Percentiles rank a stretch among this genome's conserved stretches.
Conservation (phyloP, 108 stramenopile species). For the Nannochloropsis granulata region DNA sequence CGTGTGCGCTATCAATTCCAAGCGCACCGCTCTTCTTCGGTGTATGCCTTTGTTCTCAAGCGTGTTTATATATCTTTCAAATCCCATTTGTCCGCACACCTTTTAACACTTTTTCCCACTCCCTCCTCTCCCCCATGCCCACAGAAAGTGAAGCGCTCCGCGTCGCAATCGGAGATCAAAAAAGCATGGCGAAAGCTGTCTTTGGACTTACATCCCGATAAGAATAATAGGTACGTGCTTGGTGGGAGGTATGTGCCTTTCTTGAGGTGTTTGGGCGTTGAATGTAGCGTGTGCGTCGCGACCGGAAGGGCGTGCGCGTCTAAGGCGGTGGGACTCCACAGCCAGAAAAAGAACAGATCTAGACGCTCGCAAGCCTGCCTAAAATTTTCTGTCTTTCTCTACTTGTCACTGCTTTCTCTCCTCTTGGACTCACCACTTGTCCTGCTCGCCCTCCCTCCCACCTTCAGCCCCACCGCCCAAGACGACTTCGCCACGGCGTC, state of each 20-base stretch:
- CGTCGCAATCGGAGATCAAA: slow-evolving; percentile 29
- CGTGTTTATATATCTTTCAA: too few species aligned
- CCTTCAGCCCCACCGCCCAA: slow-evolving; percentile 36
- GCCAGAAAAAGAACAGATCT: too few species aligned
- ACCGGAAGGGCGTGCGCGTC: too few species aligned
- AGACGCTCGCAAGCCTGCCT: too few species aligned
- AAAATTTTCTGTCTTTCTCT: too few species aligned
- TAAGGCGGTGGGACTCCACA: too few species aligned
- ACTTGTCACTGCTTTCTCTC: not conserved
- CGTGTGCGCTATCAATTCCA: too few species aligned
- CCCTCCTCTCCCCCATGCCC: not conserved
- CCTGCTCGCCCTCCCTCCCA: not conserved
- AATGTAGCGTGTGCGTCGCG: too few species aligned
- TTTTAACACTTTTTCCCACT: not conserved
- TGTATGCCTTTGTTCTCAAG: too few species aligned
- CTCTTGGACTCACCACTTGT: not conserved
- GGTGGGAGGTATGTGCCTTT: too few species aligned
- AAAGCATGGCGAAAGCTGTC: slow-evolving; percentile 87
- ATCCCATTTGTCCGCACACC: not conserved
- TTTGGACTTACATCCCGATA: slow-evolving; percentile 88
- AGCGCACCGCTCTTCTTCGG: too few species aligned
- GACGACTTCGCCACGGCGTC: slow-evolving; percentile 40
- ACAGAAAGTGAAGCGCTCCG: not conserved
- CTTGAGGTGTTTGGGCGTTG: too few species aligned
- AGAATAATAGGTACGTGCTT: slow-evolving; percentile 45